Percentiles rank a stretch among this genome's conserved stretches.
Conservation (phyloP, 192 early-diverging fungal genomes). For the Funneliformis mosseae region DNA sequence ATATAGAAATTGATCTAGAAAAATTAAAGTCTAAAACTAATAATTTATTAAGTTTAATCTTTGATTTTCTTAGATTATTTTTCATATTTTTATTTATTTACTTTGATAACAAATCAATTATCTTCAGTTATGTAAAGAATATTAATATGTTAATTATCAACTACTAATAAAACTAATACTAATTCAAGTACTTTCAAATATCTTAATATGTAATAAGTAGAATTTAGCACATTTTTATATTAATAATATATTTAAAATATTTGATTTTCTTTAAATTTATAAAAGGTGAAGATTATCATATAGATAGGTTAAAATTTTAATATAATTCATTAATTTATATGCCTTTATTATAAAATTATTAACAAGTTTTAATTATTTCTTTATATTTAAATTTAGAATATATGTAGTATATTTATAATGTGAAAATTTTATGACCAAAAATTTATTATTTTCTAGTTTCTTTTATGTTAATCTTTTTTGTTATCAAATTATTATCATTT, state of each 20-base stretch:
- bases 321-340: too few relatives aligned
- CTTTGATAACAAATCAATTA: neutral
- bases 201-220: conserved; percentile 23
- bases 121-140: neutral
- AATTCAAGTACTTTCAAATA: neutral
- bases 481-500: too few relatives aligned
- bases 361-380: neutral
- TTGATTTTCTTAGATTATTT: neutral
- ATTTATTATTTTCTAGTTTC: neutral
- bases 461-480: too few relatives aligned
- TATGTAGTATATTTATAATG: conserved; percentile 5
- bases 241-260: conserved; percentile 2
- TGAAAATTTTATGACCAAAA: neutral
- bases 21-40: too few relatives aligned
- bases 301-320: neutral
- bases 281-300: neutral
- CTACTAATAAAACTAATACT: neutral
- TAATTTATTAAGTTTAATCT: neutral
- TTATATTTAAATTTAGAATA: neutral
- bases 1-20: too few relatives aligned
- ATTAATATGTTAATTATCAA: neutral
- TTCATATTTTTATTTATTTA: conserved; percentile 5
- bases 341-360: neutral
- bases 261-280: neutral
- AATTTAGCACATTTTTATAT: conserved; percentile 5